Evolutionary conservation across 129 eudicot species (phyloP), one percentile per base, ranked within the genome.

Genomic region (carrot (Daucus carota)): DNA sequence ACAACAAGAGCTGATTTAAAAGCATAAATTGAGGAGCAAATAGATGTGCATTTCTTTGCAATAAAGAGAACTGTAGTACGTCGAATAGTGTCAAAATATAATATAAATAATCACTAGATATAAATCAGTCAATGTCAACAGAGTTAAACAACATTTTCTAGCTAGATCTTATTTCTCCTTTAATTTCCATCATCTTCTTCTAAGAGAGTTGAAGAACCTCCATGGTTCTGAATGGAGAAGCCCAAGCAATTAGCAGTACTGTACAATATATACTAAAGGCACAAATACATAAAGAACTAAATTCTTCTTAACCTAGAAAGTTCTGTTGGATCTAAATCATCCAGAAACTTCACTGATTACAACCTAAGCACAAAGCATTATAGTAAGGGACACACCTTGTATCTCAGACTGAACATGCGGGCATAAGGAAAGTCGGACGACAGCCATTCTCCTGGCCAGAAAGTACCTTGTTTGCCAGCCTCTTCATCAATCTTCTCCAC

Each of bases 391-490:
- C 91, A 73, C 82, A 95, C 99, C 99, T 92, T 95, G 88, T 95
- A 95, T 81, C 88, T 92, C 50, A 95, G 83, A 79, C 86, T 87
- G 85, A 95, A 95, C 92, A 95, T 41, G 74, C 99, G 97, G 67
- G 96, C 99, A 81, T 85, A 85, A 73, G 99, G 95, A 74, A 95
- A 95, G 79, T 95, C 97, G 73, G 88, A 83, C 26, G 97, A 85
- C 75, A 95, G 96, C 97, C 99, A 95, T 84, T 95, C 99, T 4
- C 92, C 97, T 18, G 97, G 99, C 99, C 99, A 95, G 67, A 92
- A 95, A 40, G 97, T 91, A 32, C 97, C 99, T 59, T 85, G 90
- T 80, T 89, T 95, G 75, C 99, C 99, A n/a, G 99, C 97, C 63
- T 95, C 99, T 77, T 91, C 90, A 79, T 95, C 97, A 82, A 95